Evolutionary conservation across 345 rosid genomes (phyloP), one percentile per base, ranked within the genome.

Genomic region (Ceriops tagal): DNA sequence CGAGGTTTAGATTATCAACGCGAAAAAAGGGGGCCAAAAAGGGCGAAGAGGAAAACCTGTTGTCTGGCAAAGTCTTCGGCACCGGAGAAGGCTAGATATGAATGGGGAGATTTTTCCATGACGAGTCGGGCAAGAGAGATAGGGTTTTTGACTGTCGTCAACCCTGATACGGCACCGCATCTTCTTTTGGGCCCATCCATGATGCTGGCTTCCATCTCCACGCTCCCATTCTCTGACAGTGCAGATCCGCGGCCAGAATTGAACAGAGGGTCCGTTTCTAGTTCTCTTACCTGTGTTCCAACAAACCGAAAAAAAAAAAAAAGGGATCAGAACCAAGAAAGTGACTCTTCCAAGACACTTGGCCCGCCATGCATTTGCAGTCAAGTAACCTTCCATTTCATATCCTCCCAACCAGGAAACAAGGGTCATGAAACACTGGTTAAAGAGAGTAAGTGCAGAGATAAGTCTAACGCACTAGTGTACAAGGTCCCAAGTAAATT

Each of bases 191-290:
- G 82, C 11, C 97, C 97, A 53, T 93, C 97, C 98, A 93, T 93
- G 19, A 93, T 91, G 79, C 97, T 91, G 4, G 98, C 98, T 71
- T 95, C 99, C 99, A 95, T 91, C 83, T 91, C 99, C 78, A 84
- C 99, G 67, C 89, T 89, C 6, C 99, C 97, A 32, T 89, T 82
- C 77, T 83, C 92, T 32, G 95, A 88, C 13, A 95, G 84, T 10
- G 98, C 97, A 28, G 97, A 91, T 78, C 99, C 99, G 61, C 93
- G 87, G n/a, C 97, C 97, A 9, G 99, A 91, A 64, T 95, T 95
- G 77, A 95, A 95, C 76, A 95, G 73, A 53, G 99, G 96, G 81
- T 95, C 97, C 35, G 84, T 79, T 80, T 95, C 96, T 76, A 95
- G 74, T 69, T 91, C 97, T 67, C 85, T 83, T 52, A 95, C 91